A percentile compares a stretch with the other conserved stretches of the same genome.
phyloP scores from a whole-genome alignment of 1,284 basidiomycete genomes.

The Pseudozyma sp. region DNA sequence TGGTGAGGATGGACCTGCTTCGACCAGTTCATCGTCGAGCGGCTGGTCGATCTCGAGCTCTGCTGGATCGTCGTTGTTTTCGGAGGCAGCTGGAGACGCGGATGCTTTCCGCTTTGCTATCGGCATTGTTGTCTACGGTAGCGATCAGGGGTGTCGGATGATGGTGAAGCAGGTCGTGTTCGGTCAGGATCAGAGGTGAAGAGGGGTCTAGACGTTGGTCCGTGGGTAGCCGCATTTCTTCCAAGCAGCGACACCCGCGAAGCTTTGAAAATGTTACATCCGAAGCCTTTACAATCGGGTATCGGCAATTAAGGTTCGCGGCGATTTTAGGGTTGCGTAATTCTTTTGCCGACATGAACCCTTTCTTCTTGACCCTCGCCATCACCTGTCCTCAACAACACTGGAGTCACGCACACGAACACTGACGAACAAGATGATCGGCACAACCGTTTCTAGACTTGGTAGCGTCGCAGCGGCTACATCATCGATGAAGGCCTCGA shows the following conservation, averaged over 20 bases:
- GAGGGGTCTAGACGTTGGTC: not conserved
- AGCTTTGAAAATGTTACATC: not conserved
- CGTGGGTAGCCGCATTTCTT: constrained; percentile 1
- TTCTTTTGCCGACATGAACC: not conserved
- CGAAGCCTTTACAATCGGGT: not conserved
- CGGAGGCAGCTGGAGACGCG: constrained; percentile 10
- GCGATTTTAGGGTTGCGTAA: not conserved
- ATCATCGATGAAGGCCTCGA: constrained; percentile 18
- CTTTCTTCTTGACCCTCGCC: not conserved
- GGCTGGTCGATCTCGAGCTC: constrained; percentile 21
- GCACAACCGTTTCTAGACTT: not conserved
- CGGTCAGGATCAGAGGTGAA: not conserved
- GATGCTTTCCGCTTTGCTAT: constrained; percentile 21
- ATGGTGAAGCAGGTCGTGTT: not conserved
- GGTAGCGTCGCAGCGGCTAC: constrained; percentile 7
- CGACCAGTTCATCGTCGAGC: not conserved
- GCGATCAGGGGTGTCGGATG: no score
- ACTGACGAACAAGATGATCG: constrained; percentile 23
- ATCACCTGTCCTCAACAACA: not conserved
- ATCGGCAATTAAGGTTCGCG: not conserved
- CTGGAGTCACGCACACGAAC: no score
- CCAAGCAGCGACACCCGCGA: not conserved
- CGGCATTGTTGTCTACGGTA: constrained; percentile 1
- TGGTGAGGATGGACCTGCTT: not conserved
- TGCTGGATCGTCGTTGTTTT: constrained; percentile 7